Conservation (phyloP, 306 rosid genomes). For the Coriaria nepalensis region DNA sequence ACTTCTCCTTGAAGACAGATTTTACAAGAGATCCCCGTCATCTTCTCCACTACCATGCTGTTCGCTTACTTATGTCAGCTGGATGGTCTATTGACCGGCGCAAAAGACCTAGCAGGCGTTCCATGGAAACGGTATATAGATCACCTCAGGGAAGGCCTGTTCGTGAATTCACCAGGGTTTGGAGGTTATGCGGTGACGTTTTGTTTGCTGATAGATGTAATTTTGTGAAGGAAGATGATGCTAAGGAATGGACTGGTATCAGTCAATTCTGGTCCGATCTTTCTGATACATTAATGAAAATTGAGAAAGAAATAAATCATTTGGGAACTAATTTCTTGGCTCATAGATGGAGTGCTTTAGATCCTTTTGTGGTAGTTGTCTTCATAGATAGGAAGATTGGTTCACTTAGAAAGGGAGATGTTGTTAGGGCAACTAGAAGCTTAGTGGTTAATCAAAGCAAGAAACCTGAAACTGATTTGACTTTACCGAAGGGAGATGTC, state of each 20-base stretch:
- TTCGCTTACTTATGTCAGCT: conserved; percentile 48
- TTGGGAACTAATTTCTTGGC: conserved; percentile 41
- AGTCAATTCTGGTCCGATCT: conserved; percentile 70
- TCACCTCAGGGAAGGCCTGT: conserved; percentile 67
- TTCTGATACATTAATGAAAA: conserved; percentile 35
- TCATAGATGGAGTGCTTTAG: conserved; percentile 63
- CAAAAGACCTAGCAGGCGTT: conserved; percentile 55
- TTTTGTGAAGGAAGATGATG: conserved; percentile 20
- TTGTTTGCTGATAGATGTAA: conserved; percentile 37
- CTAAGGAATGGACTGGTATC: conserved; percentile 55
- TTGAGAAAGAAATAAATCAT: conserved; percentile 38
- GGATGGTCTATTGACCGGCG: conserved; percentile 76
- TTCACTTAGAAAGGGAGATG: conserved; percentile 69
- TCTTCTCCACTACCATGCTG: conserved; percentile 41
- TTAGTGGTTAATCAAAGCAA: conserved; percentile 19
- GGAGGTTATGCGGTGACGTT: conserved; percentile 73
- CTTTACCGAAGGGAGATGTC: conserved; percentile 10
- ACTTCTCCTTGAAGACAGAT: conserved; percentile 24
- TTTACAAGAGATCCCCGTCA: conserved; percentile 45
- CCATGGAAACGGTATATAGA: conserved; percentile 53
- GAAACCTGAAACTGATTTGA: conserved; percentile 19
- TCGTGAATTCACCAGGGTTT: conserved; percentile 75
- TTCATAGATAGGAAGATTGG: conserved; percentile 67
- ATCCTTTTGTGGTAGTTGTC: conserved; percentile 66
- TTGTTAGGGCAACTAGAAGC: conserved; percentile 44